These are phyloP conservation scores for Scleromitrula shiraiana DNA, from an alignment of 2,329 filamentous ascomycete species.

Conservation along the genomic window DNA sequence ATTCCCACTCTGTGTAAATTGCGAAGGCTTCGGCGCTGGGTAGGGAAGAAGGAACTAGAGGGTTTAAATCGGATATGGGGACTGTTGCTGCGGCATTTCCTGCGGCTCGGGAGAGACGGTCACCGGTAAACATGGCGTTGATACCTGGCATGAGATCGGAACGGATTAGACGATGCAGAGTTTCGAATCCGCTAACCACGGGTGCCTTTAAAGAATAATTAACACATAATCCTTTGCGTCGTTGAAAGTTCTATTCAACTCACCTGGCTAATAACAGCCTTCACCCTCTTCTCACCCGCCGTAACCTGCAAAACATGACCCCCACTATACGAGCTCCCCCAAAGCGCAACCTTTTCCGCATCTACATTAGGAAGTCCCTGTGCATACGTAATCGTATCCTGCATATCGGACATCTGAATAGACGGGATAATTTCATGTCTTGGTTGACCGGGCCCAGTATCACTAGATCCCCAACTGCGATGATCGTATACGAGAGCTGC, in stretches of 20 bases:
- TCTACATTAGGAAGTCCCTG: constrained; percentile 28
- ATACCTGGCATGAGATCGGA: constrained; percentile 22
- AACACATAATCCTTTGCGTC: background rate
- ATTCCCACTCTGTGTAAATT: constrained; percentile 29
- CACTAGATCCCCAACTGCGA: constrained; percentile 29
- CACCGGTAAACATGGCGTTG: constrained; percentile 18
- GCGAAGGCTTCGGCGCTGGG: constrained; percentile 30
- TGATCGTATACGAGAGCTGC: constrained; percentile 31
- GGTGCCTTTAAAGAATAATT: constrained; percentile 13
- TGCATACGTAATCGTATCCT: constrained; percentile 34
- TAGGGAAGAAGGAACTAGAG: constrained; percentile 27
- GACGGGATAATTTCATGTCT: constrained; percentile 29
- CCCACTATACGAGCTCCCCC: constrained; percentile 33
- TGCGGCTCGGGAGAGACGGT: constrained; percentile 27
- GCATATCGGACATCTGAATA: constrained; percentile 30
- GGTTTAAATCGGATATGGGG: constrained; percentile 30
- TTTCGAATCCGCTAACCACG: constrained; percentile 32
- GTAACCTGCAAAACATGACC: constrained; percentile 34
- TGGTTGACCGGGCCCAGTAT: constrained; percentile 24
- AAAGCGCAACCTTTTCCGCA: constrained; percentile 30
- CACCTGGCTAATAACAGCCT: constrained; percentile 33
- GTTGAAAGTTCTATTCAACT: background rate
- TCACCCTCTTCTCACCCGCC: constrained; percentile 34
- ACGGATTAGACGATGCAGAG: constrained; percentile 29
- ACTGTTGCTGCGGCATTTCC: constrained; percentile 28